These are phyloP conservation scores for Torulaspora maleeae DNA, from an alignment of 805 yeast genomes.

Conservation along the genomic window DNA sequence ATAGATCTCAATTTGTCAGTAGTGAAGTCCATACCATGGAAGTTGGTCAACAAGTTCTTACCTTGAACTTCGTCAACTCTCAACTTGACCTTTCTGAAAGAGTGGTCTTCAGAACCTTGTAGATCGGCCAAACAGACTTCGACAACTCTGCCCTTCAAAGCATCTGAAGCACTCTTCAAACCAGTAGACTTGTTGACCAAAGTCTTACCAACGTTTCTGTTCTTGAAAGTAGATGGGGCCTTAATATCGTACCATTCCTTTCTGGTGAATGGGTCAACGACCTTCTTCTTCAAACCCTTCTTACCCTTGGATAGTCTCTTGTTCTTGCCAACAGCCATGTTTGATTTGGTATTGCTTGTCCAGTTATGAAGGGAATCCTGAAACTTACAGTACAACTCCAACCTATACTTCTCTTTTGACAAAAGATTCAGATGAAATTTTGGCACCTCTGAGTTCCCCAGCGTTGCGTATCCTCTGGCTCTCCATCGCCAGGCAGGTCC, in stretches of 20 bases:
- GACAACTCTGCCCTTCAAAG: conserved; percentile 95
- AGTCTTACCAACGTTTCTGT: conserved; percentile 98
- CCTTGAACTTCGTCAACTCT: conserved; percentile 99
- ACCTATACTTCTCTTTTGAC: conserved; percentile 5
- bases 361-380: conserved; percentile 3
- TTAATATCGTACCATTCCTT: conserved; percentile 98
- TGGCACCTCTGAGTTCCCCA: neutral
- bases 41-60: conserved; percentile 96
- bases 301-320: conserved; percentile 81
- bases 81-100: conserved; percentile 94
- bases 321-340: conserved; percentile 83
- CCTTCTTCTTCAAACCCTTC: conserved; percentile 99
- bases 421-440: conserved; percentile 1
- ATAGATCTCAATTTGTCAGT: conserved; percentile 95
- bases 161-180: conserved; percentile 96
- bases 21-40: conserved; percentile 99
- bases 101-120: conserved; percentile 98
- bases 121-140: conserved; percentile 95
- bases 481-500: neutral
- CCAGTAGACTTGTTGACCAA: conserved; percentile 98
- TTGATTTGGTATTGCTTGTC: conserved; percentile 19
- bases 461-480: neutral
- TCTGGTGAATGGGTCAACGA: conserved; percentile 98
- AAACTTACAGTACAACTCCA: neutral
- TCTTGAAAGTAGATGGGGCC: conserved; percentile 98